A percentile compares a stretch with the other conserved stretches of the same genome.
These are phyloP conservation scores for Arthrinium puccinioides DNA, from an alignment of 2,329 filamentous ascomycete genomes.

Conservation along the genomic window DNA sequence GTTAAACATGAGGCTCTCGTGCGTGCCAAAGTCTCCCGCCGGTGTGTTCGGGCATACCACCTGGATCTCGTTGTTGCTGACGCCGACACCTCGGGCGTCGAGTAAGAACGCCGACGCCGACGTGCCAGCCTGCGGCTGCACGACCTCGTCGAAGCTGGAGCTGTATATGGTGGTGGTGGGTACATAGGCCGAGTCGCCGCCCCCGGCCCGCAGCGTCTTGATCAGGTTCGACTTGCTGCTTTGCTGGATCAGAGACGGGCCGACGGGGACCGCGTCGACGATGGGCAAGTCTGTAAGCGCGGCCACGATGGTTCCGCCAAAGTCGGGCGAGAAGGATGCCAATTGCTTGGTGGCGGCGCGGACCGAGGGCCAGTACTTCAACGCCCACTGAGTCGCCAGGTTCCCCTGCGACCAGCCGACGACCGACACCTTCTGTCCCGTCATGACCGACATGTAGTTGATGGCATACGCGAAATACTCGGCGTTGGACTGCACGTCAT, in stretches of 20 bases:
- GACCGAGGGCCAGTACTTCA: constrained; percentile 50
- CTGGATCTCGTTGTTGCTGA: constrained; percentile 33
- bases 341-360: constrained; percentile 36
- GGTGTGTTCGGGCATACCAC: background rate
- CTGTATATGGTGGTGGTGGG: constrained; percentile 45
- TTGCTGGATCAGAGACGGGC: constrained; percentile 36
- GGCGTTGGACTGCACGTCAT: constrained; percentile 41
- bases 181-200: constrained; percentile 43
- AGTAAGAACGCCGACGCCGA: constrained; percentile 35
- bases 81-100: constrained; percentile 31
- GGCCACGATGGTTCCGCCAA: constrained; percentile 21
- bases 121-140: constrained; percentile 38
- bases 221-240: constrained; percentile 33
- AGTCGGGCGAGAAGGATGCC: constrained; percentile 45
- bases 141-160: constrained; percentile 36
- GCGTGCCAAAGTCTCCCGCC: background rate
- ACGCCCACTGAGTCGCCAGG: constrained; percentile 47
- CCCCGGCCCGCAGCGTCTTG: constrained; percentile 29
- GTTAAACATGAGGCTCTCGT: background rate
- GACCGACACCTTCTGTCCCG: constrained; percentile 29
- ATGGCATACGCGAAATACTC: constrained; percentile 52
- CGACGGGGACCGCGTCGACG: constrained; percentile 16
- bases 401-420: constrained; percentile 46
- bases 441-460: constrained; percentile 42
- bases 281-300: constrained; percentile 11